Evolutionary conservation across 768 basidiomycete genomes (phyloP).

Genomic region (Pisolithus sp.): DNA sequence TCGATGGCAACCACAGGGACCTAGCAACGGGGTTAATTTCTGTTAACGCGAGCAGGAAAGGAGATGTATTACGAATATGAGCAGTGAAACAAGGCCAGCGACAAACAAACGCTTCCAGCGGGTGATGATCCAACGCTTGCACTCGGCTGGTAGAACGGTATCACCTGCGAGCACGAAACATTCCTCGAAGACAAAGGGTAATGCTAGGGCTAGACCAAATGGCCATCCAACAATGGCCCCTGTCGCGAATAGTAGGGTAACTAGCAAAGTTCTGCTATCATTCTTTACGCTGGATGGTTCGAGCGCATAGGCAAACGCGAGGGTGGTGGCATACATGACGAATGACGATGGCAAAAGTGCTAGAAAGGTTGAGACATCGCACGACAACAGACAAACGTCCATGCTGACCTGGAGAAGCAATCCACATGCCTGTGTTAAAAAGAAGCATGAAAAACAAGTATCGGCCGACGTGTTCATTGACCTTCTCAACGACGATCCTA

Average conservation of each 20-base stretch:
- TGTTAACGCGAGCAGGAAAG: neutral
- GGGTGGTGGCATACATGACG: conserved; percentile 80
- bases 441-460: conserved; percentile 86
- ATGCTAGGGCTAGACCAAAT: conserved; percentile 78
- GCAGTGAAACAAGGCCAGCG: conserved; percentile 47
- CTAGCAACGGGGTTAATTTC: conserved; percentile 35
- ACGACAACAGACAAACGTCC: neutral
- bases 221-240: conserved; percentile 96
- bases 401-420: conserved; percentile 68
- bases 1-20: conserved; percentile 81
- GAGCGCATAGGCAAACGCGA: conserved; percentile 70
- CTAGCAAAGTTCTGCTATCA: conserved; percentile 50
- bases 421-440: conserved; percentile 93
- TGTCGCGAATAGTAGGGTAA: conserved; percentile 66
- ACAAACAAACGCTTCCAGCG: conserved; percentile 55
- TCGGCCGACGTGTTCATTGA: conserved; percentile 88
- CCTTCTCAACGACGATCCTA: conserved; percentile 67
- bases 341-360: conserved; percentile 95
- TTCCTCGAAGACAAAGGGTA: conserved; percentile 90
- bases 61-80: conserved; percentile 52
- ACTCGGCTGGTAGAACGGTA: conserved; percentile 40
- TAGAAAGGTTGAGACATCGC: conserved; percentile 23
- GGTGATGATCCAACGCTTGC: conserved; percentile 47
- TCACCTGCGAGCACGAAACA: conserved; percentile 74
- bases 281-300: conserved; percentile 50